A percentile compares a stretch with the other conserved stretches of the same genome.
Evolutionary conservation across 768 basidiomycete species (phyloP).

Genomic region (Panus rudis): DNA sequence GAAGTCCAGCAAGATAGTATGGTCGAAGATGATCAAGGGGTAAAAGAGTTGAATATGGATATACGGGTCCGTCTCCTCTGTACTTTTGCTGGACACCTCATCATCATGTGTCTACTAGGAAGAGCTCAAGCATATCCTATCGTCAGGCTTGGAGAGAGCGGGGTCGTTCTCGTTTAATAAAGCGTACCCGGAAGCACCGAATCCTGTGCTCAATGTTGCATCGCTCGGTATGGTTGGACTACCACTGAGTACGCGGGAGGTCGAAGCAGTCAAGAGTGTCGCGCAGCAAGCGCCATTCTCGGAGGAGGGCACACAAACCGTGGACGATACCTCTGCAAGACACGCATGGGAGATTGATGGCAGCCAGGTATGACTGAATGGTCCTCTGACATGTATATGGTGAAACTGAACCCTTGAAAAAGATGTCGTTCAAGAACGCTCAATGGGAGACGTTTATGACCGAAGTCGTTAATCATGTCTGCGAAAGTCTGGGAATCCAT

Average conservation of each 20-base stretch:
- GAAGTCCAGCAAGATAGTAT: neutral
- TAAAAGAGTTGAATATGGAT: neutral
- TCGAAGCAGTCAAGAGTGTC: slow-evolving; percentile 28
- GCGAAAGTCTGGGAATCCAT: slow-evolving; percentile 29
- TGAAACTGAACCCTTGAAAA: too few relatives aligned
- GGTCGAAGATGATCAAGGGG: neutral
- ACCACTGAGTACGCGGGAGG: slow-evolving; percentile 35
- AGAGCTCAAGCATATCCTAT: slow-evolving; percentile 11
- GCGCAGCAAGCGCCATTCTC: slow-evolving; percentile 37
- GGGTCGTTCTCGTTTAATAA: slow-evolving; percentile 20
- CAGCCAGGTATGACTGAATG: slow-evolving; percentile 11
- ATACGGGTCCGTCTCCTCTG: neutral
- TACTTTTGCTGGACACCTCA: neutral
- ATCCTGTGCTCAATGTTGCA: slow-evolving; percentile 34
- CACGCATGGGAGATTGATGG: slow-evolving; percentile 49
- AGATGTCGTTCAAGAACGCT: slow-evolving; percentile 28
- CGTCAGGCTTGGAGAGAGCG: neutral
- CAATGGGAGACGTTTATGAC: slow-evolving; percentile 31
- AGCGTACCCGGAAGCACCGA: slow-evolving; percentile 27
- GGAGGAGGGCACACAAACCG: slow-evolving; percentile 35
- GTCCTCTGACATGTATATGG: too few relatives aligned
- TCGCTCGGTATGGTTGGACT: slow-evolving; percentile 36
- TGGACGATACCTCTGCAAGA: slow-evolving; percentile 36
- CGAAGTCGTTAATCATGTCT: slow-evolving; percentile 24
- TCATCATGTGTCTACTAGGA: neutral